Percentiles rank a stretch among this genome's conserved stretches.
phyloP scores from a whole-genome alignment of 2,329 filamentous ascomycete genomes.

The Pseudogymnoascus sp. region DNA sequence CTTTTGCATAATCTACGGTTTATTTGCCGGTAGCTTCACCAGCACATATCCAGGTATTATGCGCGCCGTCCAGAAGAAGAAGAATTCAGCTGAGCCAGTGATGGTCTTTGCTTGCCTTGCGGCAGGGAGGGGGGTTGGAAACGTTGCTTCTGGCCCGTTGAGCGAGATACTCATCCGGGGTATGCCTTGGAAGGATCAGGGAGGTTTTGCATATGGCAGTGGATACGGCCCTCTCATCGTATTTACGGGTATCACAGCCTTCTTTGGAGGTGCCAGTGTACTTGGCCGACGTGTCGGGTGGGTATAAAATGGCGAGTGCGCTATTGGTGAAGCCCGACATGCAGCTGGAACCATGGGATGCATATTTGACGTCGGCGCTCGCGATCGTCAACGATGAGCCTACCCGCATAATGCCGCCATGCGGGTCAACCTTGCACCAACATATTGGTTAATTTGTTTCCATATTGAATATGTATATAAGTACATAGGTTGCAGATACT shows the following conservation, averaged over 20 bases:
- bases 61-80: constrained; percentile 15
- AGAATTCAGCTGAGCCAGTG: constrained; percentile 25
- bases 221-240: constrained; percentile 22
- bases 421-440: not conserved
- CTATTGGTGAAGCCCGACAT: constrained; percentile 3
- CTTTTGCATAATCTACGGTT: constrained; percentile 42
- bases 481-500: constrained; percentile 6
- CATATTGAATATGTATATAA: not conserved
- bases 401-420: not conserved
- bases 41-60: constrained; percentile 37
- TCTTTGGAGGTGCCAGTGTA: constrained; percentile 32
- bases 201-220: constrained; percentile 18
- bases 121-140: constrained; percentile 21
- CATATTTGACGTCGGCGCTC: not conserved
- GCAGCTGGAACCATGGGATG: not conserved
- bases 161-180: constrained; percentile 18
- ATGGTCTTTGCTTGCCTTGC: constrained; percentile 21
- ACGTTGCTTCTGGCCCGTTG: constrained; percentile 18
- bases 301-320: constrained; percentile 11
- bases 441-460: not conserved
- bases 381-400: not conserved
- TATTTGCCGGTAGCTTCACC: constrained; percentile 44
- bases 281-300: constrained; percentile 32
- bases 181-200: constrained; percentile 10
- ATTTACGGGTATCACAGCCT: constrained; percentile 20